Evolutionary conservation across 208 protist genomes (phyloP).

Genomic region (Wallacemonas sp.): DNA sequence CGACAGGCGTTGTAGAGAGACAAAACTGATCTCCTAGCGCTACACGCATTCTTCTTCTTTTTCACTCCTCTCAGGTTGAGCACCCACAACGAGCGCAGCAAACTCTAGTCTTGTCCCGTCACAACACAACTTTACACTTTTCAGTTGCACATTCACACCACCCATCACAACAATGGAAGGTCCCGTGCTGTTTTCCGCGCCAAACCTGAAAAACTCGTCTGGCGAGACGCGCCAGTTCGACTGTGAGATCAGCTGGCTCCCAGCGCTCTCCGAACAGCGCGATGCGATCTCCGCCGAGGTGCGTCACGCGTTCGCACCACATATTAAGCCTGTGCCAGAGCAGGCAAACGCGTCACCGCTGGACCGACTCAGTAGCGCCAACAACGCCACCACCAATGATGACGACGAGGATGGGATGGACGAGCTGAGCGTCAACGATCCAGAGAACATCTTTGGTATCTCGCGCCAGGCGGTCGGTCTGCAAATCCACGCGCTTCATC

Average conservation of each 20-base stretch:
- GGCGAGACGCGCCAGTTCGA: slow-evolving; percentile 4
- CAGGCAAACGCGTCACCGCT: not conserved
- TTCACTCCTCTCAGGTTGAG: too few species aligned
- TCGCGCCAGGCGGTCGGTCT: not conserved
- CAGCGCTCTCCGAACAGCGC: slow-evolving; percentile 3
- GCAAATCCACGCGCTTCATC: slow-evolving; percentile 52
- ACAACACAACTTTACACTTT: not conserved
- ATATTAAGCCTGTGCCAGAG: not conserved
- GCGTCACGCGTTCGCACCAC: not conserved
- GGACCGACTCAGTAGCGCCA: too few species aligned
- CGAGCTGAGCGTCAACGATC: slow-evolving; percentile 1
- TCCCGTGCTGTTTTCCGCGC: not conserved
- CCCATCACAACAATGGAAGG: slow-evolving; percentile 1
- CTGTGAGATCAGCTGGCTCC: slow-evolving; percentile 11
- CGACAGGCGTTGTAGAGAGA: too few species aligned
- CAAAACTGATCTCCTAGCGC: too few species aligned
- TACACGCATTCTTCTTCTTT: too few species aligned
- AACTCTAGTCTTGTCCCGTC: too few species aligned
- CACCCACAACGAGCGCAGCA: too few species aligned
- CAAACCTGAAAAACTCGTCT: slow-evolving; percentile 1
- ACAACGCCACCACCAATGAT: not conserved
- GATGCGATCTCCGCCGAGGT: slow-evolving; percentile 12
- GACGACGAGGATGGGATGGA: slow-evolving; percentile 1
- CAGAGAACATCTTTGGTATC: slow-evolving; percentile 1
- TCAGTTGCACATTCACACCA: not conserved